Evolutionary conservation across 202 grass and related monocot species (phyloP), one percentile per base, ranked within the genome.

Genomic region (Musa balbisiana): DNA sequence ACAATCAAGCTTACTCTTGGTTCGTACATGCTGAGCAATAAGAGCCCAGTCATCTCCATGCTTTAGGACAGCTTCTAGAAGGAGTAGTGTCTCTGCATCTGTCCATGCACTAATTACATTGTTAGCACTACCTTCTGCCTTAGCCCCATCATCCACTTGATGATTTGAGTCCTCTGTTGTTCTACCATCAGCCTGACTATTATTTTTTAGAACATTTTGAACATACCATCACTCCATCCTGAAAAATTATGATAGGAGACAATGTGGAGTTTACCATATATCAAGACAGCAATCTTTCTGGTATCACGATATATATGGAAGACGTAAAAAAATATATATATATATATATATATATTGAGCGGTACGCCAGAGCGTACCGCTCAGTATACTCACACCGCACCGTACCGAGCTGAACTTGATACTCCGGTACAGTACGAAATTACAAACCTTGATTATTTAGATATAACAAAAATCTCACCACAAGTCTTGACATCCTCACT

Each of bases 41-140:
- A 99, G 86, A 92, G 94, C 89, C 95, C 95, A 99, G 77, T 94
- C 95, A 80, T 99, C 95, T 73, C 91, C 95, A 83, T 92, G 91
- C 79, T 99, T 99, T 80, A 99, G 79, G 71, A 94, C 91, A 82
- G 90, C 91, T 92, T 99, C 95, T 67, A 99, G 89, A 80, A 99
- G 95, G 53, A 94, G 87, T 76, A 99, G 73, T 3, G 85, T 99
- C 80, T 99, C 95, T 51, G 88, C 67, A 74, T 95, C 87, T 72
- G 95, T 90, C 95, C 95, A 99, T 83, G 87, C 68, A 76, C 72
- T 74, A 49, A 72, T 81, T 72, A 64, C 62, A 73, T 78, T 67
- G 22, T 73, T 82, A 50, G 80, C 53, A 62, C 19, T 10, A 9
- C 15, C 71, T 60, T 89, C 87, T 33, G 65, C 71, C 55, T 73